Evolutionary conservation across 2,329 filamentous ascomycete genomes (phyloP).

Genomic region (Didymella glomerata): DNA sequence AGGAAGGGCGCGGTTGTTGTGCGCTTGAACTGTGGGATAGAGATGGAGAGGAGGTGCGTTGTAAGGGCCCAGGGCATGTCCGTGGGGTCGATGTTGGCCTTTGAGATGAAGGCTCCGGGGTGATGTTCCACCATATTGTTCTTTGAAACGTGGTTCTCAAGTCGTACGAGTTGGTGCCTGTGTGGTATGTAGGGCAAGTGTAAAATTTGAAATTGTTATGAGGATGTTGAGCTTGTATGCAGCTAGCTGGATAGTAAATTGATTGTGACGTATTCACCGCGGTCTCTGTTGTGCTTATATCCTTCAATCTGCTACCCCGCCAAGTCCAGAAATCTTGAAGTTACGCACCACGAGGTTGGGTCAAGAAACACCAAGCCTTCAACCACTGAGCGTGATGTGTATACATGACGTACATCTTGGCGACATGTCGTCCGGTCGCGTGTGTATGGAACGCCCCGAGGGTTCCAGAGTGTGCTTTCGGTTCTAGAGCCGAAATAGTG

Average conservation of each 20-base stretch:
- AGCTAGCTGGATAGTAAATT: not conserved
- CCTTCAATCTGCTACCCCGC: constrained; percentile 11
- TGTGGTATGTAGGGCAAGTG: constrained; percentile 13
- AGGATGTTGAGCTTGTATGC: constrained; percentile 16
- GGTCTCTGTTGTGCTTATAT: constrained; percentile 19
- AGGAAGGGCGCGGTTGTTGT: constrained; percentile 46
- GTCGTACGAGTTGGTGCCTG: constrained; percentile 9
- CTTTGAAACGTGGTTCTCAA: not conserved
- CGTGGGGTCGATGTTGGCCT: constrained; percentile 29
- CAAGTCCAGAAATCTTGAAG: constrained; percentile 16
- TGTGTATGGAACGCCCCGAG: constrained; percentile 6
- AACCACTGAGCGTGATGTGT: constrained; percentile 15
- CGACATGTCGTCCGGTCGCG: not conserved
- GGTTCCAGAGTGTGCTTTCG: constrained; percentile 11
- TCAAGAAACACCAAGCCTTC: constrained; percentile 19
- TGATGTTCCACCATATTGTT: constrained; percentile 25
- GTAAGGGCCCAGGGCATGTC: constrained; percentile 41
- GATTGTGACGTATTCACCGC: constrained; percentile 5
- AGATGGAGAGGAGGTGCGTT: constrained; percentile 42
- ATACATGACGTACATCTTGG: constrained; percentile 30
- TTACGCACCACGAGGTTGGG: constrained; percentile 12
- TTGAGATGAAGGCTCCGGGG: constrained; percentile 29
- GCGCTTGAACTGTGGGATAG: constrained; percentile 38
- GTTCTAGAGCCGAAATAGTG: constrained; percentile 25
- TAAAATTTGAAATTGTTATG: constrained; percentile 17